Evolutionary conservation across 306 rosid genomes (phyloP), one percentile per base, ranked within the genome.

Genomic region (Dicorynia guianensis): DNA sequence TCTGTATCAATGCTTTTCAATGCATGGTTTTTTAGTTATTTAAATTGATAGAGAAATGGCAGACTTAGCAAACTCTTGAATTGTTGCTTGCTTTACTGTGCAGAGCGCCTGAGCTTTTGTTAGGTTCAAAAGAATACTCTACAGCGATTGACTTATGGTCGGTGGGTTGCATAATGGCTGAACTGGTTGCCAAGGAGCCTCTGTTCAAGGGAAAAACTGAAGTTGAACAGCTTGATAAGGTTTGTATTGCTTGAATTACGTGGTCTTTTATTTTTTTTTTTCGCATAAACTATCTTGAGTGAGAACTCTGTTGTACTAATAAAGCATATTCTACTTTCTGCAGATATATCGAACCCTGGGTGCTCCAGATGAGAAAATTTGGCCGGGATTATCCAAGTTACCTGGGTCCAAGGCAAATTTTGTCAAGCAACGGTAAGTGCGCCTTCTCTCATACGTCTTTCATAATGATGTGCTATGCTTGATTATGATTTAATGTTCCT

Each of bases 141-240:
- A 96, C 96, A 1, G 98, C 99, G 8, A 85, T 96, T 79, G 99
- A 96, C 72, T 85, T 96, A 97, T 96, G 99, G 99, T 96, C 99
- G 0, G 87, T 92, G 49, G 99, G 99, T 20, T 96, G 99, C 69
- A 89, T 96, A 83, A 90, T 96, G 98, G 98, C 96, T 6, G 99
- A 96, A 72, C 69, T 92, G 74, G 52, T 96, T 77, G 85, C 93
- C 0, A 90, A 87, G 89, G 84, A 83, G 17, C 87, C 99, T n/a
- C 90, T 96, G 8, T 96, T 96, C 73, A 86, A 25, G 52, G 99
- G 98, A 8, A 92, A 89, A 85, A 81, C 81, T 6, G 99, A 92
- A 87, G 76, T 88, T 11, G 97, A 96, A 39, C 99, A 96, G 85
- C 85, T 96, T 55, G 89, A 91, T 60, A 90, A 92, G 90, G 98